phyloP scores from a whole-genome alignment of 345 rosid species.

The Salix udensis region DNA sequence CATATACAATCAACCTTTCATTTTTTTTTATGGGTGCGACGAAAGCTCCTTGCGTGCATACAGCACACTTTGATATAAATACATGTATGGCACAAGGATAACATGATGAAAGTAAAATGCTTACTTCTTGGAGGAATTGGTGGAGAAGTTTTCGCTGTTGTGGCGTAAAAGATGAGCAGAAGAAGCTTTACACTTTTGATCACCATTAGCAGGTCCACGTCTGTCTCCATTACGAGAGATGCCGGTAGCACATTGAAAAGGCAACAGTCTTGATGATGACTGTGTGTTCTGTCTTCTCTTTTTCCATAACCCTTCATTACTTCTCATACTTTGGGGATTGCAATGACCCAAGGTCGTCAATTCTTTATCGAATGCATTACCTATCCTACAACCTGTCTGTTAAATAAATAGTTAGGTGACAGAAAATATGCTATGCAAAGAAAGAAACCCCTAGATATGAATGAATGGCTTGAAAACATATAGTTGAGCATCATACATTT shows the following conservation, averaged over 20 bases:
- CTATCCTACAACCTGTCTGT: constrained; percentile 16
- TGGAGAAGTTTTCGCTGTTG: constrained; percentile 21
- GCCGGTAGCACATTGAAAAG: constrained; percentile 22
- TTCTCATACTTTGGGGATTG: constrained; percentile 25
- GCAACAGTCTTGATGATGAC: constrained; percentile 33
- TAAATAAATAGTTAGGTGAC: not conserved
- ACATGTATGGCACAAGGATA: not conserved
- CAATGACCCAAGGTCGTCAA: constrained; percentile 13
- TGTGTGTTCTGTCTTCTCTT: constrained; percentile 17
- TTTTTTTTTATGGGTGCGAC: too few relatives aligned
- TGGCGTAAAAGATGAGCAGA: constrained; percentile 24
- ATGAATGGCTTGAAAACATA: constrained; percentile 1
- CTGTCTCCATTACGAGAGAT: constrained; percentile 25
- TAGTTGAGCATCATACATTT: constrained; percentile 43
- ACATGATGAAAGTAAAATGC: constrained; percentile 1
- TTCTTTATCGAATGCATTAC: constrained; percentile 11
- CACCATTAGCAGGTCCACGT: constrained; percentile 12
- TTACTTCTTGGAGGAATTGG: constrained; percentile 28
- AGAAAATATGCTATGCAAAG: not conserved
- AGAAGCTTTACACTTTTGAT: constrained; percentile 23
- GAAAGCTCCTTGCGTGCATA: not conserved
- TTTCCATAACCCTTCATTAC: constrained; percentile 25
- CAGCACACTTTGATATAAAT: not conserved
- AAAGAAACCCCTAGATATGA: not conserved
- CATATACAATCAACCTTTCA: too few relatives aligned